Evolutionary conservation across 768 basidiomycete species (phyloP).

Genomic region (Leucosporidium creatinivorum): DNA sequence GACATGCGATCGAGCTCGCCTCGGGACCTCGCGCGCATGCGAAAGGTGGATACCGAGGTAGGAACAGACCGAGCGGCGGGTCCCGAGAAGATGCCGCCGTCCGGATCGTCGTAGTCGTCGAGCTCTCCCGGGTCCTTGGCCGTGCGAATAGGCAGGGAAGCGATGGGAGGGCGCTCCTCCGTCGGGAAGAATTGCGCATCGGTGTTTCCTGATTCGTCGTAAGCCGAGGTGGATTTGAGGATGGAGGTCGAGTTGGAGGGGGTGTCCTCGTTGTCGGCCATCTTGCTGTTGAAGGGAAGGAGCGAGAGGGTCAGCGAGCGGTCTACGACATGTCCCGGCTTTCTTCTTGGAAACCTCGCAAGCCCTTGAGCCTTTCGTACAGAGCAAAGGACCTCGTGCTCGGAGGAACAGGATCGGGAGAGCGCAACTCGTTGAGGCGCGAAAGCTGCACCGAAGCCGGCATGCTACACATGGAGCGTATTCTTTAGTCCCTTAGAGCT

Average conservation of each 20-base stretch:
- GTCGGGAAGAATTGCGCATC: background rate
- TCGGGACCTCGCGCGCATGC: conserved; percentile 21
- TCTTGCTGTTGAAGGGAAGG: background rate
- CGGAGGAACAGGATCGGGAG: too few relatives aligned
- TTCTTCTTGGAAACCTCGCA: too few relatives aligned
- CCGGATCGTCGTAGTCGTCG: conserved; percentile 27
- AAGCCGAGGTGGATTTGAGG: background rate
- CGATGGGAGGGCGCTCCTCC: background rate
- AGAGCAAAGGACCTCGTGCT: too few relatives aligned
- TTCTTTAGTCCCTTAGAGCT: too few relatives aligned
- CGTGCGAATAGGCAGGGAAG: background rate
- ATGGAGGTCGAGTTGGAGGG: background rate
- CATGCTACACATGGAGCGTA: too few relatives aligned
- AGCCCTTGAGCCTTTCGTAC: too few relatives aligned
- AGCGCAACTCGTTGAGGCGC: too few relatives aligned
- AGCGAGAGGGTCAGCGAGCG: background rate
- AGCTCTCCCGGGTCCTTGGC: background rate
- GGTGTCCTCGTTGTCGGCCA: background rate
- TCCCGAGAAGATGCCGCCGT: conserved; percentile 20
- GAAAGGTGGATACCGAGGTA: conserved; percentile 20
- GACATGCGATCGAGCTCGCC: conserved; percentile 20
- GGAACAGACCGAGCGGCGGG: conserved; percentile 23
- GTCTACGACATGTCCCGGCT: too few relatives aligned
- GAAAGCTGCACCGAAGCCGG: too few relatives aligned
- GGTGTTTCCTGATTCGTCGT: background rate